Conservation (phyloP, 495 filamentous ascomycete genomes). For the Aspergillus sclerotioniger region DNA sequence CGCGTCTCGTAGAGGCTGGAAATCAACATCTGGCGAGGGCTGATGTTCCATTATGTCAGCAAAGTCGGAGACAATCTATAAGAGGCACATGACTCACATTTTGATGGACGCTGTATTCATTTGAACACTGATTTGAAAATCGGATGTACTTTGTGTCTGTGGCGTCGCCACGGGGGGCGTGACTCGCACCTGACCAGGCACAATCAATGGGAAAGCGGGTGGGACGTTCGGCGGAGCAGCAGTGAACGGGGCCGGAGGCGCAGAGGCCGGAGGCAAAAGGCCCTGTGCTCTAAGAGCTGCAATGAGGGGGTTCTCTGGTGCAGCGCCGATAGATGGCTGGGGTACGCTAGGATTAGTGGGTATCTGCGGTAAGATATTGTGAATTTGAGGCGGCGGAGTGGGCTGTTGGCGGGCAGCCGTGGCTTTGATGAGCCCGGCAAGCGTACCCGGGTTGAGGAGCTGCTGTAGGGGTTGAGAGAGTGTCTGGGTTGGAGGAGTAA, state of each 20-base stretch:
- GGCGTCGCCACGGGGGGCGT: constrained; percentile 35
- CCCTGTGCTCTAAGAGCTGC: constrained; percentile 47
- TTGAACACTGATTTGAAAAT: constrained; percentile 58
- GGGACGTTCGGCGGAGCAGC: constrained; percentile 22
- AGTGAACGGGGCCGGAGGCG: constrained; percentile 26
- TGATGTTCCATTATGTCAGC: constrained; percentile 41
- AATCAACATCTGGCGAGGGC: constrained; percentile 71
- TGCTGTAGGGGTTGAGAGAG: constrained; percentile 42
- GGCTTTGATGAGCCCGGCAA: constrained; percentile 50
- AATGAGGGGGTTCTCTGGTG: constrained; percentile 45
- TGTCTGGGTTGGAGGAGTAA: constrained; percentile 34
- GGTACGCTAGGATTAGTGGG: constrained; percentile 26
- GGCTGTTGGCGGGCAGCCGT: constrained; percentile 45
- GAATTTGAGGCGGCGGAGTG: constrained; percentile 34
- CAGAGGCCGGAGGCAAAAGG: constrained; percentile 42
- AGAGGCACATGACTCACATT: constrained; percentile 54
- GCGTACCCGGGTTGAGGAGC: constrained; percentile 45
- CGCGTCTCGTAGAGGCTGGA: constrained; percentile 71
- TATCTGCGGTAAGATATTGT: constrained; percentile 29
- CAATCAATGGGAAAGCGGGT: constrained; percentile 38
- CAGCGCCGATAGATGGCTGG: constrained; percentile 22
- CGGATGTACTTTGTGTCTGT: constrained; percentile 23
- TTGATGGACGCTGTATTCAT: constrained; percentile 74
- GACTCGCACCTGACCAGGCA: constrained; percentile 40
- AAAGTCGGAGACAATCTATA: background rate